Base-by-base conservation (phyloP, 2,329 filamentous ascomycete species). In the Fusarium graminum region DNA sequence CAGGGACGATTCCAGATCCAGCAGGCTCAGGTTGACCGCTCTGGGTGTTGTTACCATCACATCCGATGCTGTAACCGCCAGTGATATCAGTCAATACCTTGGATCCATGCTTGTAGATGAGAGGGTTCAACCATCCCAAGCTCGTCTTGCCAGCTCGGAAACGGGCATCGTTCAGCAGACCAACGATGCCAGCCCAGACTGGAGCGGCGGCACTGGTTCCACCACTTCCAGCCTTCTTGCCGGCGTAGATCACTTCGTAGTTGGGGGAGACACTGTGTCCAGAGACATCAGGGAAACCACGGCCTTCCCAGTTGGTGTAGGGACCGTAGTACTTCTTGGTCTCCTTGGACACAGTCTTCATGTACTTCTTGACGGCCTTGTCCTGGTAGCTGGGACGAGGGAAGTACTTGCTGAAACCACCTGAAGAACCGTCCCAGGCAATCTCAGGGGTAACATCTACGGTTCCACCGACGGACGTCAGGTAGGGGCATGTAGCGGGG, bases 381-480 rank as follows among this genome's bases (percentile, higher is more conserved):
- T 76, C 71, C 65, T 86, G 84, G 70, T 85, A 86, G 11, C 72
- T 67, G 0, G 85, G 83, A 3, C 82, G 66, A 2, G 76, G 63
- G 57, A 84, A 85, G 67, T 82, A 78, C 65, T 84, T 82, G 60
- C 77, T 80, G 72, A 85, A 85, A 11, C 83, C 83, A 26, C 81
- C 81, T 1, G 78, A 81, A 43, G 79, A 79, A 67, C 83, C 81
- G 2, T 77, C 79, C 17, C 80, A 77, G 7, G 75, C 80, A 5
- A 72, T 75, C 65, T 82, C 78, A 59, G 81, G 82, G 12, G 82
- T 82, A 42, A 78, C 75, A 65, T 84, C 82, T 2, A 80, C 75
- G 0, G 85, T 86, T 11, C 83, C 84, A 22, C 85, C 84, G 1
- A 86, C 83, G 5, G 81, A 78, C 0, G 82, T 85, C 19, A 86